Evolutionary conservation across 345 rosid species (phyloP).

Genomic region (Pugionium cornutum): DNA sequence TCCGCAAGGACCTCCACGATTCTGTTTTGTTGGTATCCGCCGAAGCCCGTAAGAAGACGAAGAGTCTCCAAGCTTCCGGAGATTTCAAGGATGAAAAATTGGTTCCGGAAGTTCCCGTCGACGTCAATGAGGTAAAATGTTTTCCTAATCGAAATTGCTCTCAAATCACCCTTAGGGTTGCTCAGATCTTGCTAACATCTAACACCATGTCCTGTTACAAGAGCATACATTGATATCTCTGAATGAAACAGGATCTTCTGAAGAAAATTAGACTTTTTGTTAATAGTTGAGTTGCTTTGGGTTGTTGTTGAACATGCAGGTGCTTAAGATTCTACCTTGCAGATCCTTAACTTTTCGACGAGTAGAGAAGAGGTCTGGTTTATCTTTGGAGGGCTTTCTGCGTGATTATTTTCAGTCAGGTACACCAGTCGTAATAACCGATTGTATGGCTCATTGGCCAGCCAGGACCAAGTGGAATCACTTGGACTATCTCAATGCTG

Average conservation of each 20-base stretch:
- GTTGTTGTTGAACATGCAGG: constrained; percentile 45
- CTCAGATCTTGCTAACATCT: constrained; percentile 21
- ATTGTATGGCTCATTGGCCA: constrained; percentile 95
- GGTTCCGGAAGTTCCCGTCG: constrained; percentile 54
- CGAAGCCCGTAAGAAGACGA: constrained; percentile 44
- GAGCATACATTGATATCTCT: too few relatives aligned
- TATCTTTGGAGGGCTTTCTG: constrained; percentile 84
- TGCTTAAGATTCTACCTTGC: constrained; percentile 56
- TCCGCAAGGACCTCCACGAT: constrained; percentile 71
- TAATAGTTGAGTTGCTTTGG: background rate
- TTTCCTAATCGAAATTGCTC: constrained; percentile 12
- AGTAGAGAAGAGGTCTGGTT: constrained; percentile 72
- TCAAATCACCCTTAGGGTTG: background rate
- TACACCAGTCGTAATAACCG: constrained; percentile 81
- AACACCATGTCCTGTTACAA: too few relatives aligned
- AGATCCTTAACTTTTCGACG: constrained; percentile 60
- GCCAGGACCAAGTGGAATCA: constrained; percentile 88
- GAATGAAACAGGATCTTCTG: background rate
- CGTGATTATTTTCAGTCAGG: constrained; percentile 62
- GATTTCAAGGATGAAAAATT: constrained; percentile 34
- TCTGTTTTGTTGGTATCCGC: constrained; percentile 50
- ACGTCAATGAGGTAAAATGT: constrained; percentile 62
- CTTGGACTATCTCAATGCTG: constrained; percentile 64
- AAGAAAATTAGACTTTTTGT: background rate
- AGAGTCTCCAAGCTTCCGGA: constrained; percentile 32